Percentiles rank a stretch among this genome's conserved stretches.
Conservation (phyloP, 352 stramenopile genomes). For the Pythium coloratum region DNA sequence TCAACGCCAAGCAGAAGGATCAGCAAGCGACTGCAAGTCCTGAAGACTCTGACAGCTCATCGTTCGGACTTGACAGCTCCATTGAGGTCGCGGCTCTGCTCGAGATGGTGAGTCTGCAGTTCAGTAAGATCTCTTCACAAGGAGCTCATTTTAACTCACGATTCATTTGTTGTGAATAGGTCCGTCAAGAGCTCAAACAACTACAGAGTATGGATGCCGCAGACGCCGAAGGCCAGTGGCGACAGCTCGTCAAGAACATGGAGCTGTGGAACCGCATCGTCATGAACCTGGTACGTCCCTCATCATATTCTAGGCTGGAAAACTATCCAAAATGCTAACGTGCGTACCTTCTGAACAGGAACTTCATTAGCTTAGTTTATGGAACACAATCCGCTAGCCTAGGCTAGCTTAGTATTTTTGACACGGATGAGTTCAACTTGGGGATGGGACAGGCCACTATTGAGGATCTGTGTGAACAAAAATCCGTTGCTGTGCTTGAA, state of each 20-base stretch:
- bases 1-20: constrained; percentile 32
- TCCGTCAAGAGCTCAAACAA: constrained; percentile 42
- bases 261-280: constrained; percentile 86
- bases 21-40: constrained; percentile 15
- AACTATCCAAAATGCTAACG: neutral
- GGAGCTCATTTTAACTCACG: neutral
- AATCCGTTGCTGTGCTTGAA: neutral
- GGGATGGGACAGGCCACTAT: neutral
- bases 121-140: neutral
- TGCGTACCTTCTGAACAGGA: neutral
- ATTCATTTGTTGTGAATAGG: constrained; percentile 21
- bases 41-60: constrained; percentile 5
- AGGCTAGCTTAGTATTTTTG: neutral
- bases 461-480: neutral
- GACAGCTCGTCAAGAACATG: constrained; percentile 83
- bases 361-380: neutral
- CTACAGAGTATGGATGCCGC: constrained; percentile 26
- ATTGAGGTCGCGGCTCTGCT: constrained; percentile 11
- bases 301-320: neutral
- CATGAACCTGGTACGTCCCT: constrained; percentile 57
- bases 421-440: neutral
- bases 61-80: neutral
- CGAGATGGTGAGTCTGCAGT: constrained; percentile 41
- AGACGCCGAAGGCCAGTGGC: constrained; percentile 68
- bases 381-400: too few species aligned